phyloP scores from a whole-genome alignment of 257 asterid genomes.

The Salvia hispanica region DNA sequence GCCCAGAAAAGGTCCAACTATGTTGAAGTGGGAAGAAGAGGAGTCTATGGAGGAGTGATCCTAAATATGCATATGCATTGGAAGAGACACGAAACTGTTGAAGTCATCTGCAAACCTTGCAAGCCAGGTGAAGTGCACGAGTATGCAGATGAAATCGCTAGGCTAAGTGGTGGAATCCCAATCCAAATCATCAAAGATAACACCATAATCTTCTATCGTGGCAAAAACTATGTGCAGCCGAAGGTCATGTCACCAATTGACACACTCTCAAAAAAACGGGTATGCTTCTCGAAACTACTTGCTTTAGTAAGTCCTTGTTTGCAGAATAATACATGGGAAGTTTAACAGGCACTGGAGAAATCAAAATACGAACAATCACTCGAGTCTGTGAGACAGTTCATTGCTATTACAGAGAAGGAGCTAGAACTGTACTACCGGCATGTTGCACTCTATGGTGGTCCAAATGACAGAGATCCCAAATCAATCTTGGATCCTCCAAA shows the following conservation, averaged over 20 bases:
- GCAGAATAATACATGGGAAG: slow-evolving; percentile 2
- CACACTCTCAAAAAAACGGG: slow-evolving; percentile 84
- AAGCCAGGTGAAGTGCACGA: slow-evolving; percentile 80
- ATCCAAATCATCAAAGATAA: slow-evolving; percentile 77
- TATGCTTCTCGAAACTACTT: slow-evolving; percentile 34
- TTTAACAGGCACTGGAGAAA: slow-evolving; percentile 78
- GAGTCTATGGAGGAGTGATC: slow-evolving; percentile 92
- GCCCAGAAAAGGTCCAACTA: slow-evolving; percentile 89
- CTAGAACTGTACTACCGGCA: slow-evolving; percentile 86
- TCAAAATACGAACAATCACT: slow-evolving; percentile 90
- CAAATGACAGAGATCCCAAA: slow-evolving; percentile 62
- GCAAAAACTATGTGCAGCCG: slow-evolving; percentile 85
- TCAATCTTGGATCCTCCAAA: slow-evolving; percentile 49
- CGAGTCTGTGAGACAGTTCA: slow-evolving; percentile 81
- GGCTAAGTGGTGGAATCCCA: slow-evolving; percentile 90
- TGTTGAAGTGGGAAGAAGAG: slow-evolving; percentile 94
- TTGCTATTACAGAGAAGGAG: slow-evolving; percentile 86
- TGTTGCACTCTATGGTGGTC: slow-evolving; percentile 79
- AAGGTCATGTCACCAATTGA: slow-evolving; percentile 93
- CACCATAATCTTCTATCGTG: slow-evolving; percentile 79
- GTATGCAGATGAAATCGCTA: slow-evolving; percentile 71
- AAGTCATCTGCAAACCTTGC: slow-evolving; percentile 89
- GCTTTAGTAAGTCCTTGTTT: not conserved
- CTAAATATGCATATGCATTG: slow-evolving; percentile 98
- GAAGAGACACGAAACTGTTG: slow-evolving; percentile 96